Evolutionary conservation across 2,329 filamentous ascomycete species (phyloP).

Genomic region (Byssothecium circinans): DNA sequence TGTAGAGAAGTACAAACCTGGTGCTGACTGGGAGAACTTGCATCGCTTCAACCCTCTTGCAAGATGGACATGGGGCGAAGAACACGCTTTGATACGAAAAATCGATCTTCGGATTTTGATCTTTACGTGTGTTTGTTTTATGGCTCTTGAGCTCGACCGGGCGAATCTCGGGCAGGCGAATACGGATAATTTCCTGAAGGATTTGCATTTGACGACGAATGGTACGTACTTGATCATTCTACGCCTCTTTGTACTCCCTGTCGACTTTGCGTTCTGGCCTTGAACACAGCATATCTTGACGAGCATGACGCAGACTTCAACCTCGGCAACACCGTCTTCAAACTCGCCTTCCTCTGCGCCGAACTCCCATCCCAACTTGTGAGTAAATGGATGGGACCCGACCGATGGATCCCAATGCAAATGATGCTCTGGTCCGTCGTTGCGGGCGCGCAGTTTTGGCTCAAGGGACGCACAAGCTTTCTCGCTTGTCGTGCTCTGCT

Average conservation of each 20-base stretch:
- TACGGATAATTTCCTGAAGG: conserved; percentile 25
- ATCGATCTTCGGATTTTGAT: conserved; percentile 40
- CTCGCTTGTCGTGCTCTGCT: conserved; percentile 42
- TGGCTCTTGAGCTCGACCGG: conserved; percentile 51
- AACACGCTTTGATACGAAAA: conserved; percentile 27
- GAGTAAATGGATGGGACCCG: conserved; percentile 26
- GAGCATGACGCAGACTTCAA: conserved; percentile 26
- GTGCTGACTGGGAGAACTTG: conserved; percentile 26
- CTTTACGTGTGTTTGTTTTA: conserved; percentile 53
- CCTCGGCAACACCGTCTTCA: conserved; percentile 25
- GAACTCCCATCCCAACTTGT: conserved; percentile 29
- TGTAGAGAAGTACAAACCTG: conserved; percentile 37
- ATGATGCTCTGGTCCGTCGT: conserved; percentile 47
- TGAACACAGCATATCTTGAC: too few species aligned
- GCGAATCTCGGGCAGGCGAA: conserved; percentile 24
- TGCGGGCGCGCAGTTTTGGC: conserved; percentile 66
- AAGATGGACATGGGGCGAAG: conserved; percentile 30
- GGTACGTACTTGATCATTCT: conserved; percentile 6
- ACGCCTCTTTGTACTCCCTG: neutral
- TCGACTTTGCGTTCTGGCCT: too few species aligned
- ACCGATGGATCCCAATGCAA: conserved; percentile 48
- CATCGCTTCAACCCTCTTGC: conserved; percentile 23
- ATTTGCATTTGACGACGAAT: conserved; percentile 26
- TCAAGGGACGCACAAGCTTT: conserved; percentile 49
- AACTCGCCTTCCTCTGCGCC: conserved; percentile 20